phyloP scores from a whole-genome alignment of 805 yeast genomes.

The Suhomyces kilbournensis region DNA sequence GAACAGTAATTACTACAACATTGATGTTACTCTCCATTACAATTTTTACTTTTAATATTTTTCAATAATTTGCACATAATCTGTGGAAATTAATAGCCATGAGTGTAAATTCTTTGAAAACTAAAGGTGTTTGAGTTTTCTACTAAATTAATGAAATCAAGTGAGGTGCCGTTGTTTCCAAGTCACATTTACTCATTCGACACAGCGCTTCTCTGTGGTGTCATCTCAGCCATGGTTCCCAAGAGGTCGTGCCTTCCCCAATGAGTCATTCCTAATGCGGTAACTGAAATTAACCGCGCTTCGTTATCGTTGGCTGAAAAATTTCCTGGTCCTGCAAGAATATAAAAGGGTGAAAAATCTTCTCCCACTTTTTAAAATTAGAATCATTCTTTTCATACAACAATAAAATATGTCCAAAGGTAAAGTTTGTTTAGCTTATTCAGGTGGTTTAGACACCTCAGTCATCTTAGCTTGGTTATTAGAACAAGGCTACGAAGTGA shows the following conservation, averaged over 20 bases:
- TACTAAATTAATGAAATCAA: no score
- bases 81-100: background rate
- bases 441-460: constrained; percentile 98
- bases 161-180: background rate
- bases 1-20: background rate
- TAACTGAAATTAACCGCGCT: constrained; percentile 28
- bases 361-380: background rate
- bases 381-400: background rate
- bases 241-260: constrained; percentile 2
- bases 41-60: no score
- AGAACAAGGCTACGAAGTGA: constrained; percentile 96
- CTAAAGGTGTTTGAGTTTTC: no score
- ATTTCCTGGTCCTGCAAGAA: constrained; percentile 4
- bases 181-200: background rate
- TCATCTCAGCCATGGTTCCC: background rate
- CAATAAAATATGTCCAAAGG: constrained; percentile 78
- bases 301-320: constrained; percentile 17
- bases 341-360: constrained; percentile 15
- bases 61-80: background rate
- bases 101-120: no score
- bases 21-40: background rate
- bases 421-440: constrained; percentile 97
- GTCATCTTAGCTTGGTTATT: constrained; percentile 97
- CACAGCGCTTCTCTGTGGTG: background rate
- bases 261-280: constrained; percentile 27